A percentile compares a stretch with the other conserved stretches of the same genome.
These are phyloP conservation scores for Aureobasidium sp. DNA, from an alignment of 2,329 filamentous ascomycete species.

Conservation along the genomic window DNA sequence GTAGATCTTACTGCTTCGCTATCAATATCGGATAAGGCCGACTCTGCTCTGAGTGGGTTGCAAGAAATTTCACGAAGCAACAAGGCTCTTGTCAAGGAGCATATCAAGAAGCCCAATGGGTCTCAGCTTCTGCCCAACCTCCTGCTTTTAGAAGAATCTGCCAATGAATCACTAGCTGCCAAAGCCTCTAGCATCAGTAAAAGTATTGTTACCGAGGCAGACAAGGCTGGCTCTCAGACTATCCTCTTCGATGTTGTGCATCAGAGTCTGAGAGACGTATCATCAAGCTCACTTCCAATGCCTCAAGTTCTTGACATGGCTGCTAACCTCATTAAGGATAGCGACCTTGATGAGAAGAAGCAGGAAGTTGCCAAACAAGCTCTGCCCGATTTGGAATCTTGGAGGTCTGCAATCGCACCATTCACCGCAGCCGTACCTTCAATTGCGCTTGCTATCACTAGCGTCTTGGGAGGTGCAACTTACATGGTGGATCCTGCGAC, in stretches of 20 bases:
- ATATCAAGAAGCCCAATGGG: constrained; percentile 36
- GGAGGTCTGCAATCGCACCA: constrained; percentile 55
- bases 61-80: constrained; percentile 33
- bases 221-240: constrained; percentile 32
- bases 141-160: constrained; percentile 47
- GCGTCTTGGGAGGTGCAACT: constrained; percentile 61
- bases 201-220: constrained; percentile 10
- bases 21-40: constrained; percentile 29
- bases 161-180: constrained; percentile 45
- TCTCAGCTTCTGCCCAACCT: constrained; percentile 45
- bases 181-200: constrained; percentile 27
- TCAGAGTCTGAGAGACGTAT: constrained; percentile 43
- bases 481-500: constrained; percentile 47
- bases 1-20: constrained; percentile 34
- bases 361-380: constrained; percentile 19
- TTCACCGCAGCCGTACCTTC: constrained; percentile 51
- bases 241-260: constrained; percentile 48
- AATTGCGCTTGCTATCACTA: constrained; percentile 66
- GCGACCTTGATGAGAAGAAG: constrained; percentile 14
- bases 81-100: constrained; percentile 38
- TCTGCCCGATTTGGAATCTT: constrained; percentile 42
- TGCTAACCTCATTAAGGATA: constrained; percentile 39
- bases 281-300: constrained; percentile 40
- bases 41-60: constrained; percentile 34
- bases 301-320: constrained; percentile 51